Base-by-base conservation (phyloP, 768 basidiomycete genomes). In the Lactifluus pinguis region DNA sequence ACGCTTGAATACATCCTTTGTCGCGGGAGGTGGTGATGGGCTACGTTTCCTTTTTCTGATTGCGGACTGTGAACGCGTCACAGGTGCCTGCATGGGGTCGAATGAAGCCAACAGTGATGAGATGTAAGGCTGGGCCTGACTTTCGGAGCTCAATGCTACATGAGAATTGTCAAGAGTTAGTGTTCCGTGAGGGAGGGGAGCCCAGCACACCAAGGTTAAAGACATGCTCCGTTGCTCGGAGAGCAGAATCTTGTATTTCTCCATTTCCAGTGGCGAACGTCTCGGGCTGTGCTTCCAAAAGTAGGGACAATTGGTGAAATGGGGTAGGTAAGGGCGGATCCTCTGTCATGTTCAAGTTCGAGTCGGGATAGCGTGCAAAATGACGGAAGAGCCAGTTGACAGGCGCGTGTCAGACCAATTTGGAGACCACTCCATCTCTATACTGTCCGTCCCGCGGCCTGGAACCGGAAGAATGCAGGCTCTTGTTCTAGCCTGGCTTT, bases 111-210 rank as follows among this genome's bases (percentile, higher is more conserved):
- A 71, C 17, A 98, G 76, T 7, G 83, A 76, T 19, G 75, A 72
- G 10, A 98, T 79, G 68, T 86, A 80, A 6, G 81, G 76, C 49
- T 79, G 79, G 3, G 92, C 89, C n/a, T 67, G 61, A 4, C 69
- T 65, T 74, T 98, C 94, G 11, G 85, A 80, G 66, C 76, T 74
- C 53, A 94, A 74, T 41, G 88, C 89, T 91, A 61, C 47, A 51
- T 39, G 36, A 41, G 48, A 34, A 34, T 36, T 17, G 38, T 61
- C 41, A 63, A 9, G 45, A 17, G 50, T 64, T 38, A 32, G 54
- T 25, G 53, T 25, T 17, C 19, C 4, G 29, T 6, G 19, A 42
- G 5, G 11, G 19, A 38, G 45, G 53, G 55, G 39, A 32, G 39
- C 50, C 11, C 2, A 41, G 70, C 84, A 63, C 70, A 90, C 89